Evolutionary conservation across 2,329 filamentous ascomycete genomes (phyloP), one percentile per base, ranked within the genome.

Genomic region (Calonectria leucothoes): DNA sequence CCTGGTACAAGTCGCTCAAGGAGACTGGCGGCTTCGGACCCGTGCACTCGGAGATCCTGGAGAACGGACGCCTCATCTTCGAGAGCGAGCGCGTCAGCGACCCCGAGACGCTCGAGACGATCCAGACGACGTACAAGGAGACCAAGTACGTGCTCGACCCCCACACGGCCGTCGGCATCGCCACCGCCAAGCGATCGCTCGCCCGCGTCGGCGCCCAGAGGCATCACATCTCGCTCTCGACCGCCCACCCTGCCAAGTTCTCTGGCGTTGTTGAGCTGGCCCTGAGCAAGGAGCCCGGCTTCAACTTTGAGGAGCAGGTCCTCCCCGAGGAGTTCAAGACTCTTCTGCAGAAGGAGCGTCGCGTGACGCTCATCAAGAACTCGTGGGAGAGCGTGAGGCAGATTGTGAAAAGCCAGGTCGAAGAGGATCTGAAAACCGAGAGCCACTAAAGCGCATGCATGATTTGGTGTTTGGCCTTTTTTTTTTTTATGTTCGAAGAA

Each of bases 241-340:
- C 97, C 2, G 97, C 97, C 3, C 97, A 99, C 84, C 96, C 97
- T 0, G 97, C 96, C 74, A 99, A 99, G 85, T 99, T 99, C 82
- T 92, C 94, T 0, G 91, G 91, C 37, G 96, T 96, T 0, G 96
- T 99, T 2, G 93, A 96, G 78, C 80, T 94, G 61, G 95, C 96
- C 0, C 87, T 98, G 73, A 90, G 92, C 76, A 90, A 90, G 11
- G 89, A 94, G 82, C 83, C 89, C n/a, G 92, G 89, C 1, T 98
- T 97, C 80, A 89, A 91, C 78, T 98, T 98, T 82, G 88, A 91
- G 49, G 84, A 89, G 75, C 91, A 93, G 75, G 94, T 98, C 1
- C 88, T 97, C 69, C 96, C 96, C 0, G 84, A 90, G 71, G 94
- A 98, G 85, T 97, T 98, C 81, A 86, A 93, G 39, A 96, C 94